Evolutionary conservation across 2,329 filamentous ascomycete genomes (phyloP).

Genomic region (Coleophoma eucalyptorum): DNA sequence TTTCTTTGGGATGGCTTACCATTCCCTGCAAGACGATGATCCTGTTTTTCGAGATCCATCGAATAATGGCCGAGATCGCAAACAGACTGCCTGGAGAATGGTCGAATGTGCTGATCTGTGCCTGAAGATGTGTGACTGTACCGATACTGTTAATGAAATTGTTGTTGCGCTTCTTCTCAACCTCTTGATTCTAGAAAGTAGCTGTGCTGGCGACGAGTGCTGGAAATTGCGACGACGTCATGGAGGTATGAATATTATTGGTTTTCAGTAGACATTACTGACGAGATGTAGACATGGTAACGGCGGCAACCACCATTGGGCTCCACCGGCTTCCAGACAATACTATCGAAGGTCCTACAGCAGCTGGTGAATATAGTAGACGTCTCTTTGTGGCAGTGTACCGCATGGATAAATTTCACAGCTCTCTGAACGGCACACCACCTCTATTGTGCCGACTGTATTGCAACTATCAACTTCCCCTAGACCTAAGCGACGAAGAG

Average conservation of each 20-base stretch:
- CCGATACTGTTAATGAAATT: constrained; percentile 16
- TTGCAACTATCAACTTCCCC: constrained; percentile 16
- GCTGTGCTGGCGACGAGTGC: constrained; percentile 22
- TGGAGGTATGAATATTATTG: constrained; percentile 3
- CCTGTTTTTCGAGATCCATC: constrained; percentile 17
- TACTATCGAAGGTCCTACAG: constrained; percentile 13
- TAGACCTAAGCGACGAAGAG: constrained; percentile 20
- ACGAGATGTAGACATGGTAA: constrained; percentile 14
- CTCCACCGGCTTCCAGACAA: constrained; percentile 23
- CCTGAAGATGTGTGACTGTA: constrained; percentile 11
- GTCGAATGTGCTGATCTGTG: constrained; percentile 24
- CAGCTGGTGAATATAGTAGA: constrained; percentile 22
- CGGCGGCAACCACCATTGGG: constrained; percentile 16
- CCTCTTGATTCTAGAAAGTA: constrained; percentile 16
- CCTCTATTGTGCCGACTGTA: constrained; percentile 19
- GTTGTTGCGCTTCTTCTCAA: constrained; percentile 13
- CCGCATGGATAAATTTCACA: constrained; percentile 18
- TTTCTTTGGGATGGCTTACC: constrained; percentile 20
- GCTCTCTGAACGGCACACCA: constrained; percentile 21
- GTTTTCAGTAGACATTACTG: neutral
- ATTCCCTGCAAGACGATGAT: constrained; percentile 21
- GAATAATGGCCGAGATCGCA: constrained; percentile 19
- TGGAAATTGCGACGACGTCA: constrained; percentile 17
- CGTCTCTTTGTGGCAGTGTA: constrained; percentile 20
- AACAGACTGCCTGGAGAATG: constrained; percentile 24